Evolutionary conservation across 1,284 basidiomycete species (phyloP), one percentile per base, ranked within the genome.

Genomic region (Ganoderma boninense): DNA sequence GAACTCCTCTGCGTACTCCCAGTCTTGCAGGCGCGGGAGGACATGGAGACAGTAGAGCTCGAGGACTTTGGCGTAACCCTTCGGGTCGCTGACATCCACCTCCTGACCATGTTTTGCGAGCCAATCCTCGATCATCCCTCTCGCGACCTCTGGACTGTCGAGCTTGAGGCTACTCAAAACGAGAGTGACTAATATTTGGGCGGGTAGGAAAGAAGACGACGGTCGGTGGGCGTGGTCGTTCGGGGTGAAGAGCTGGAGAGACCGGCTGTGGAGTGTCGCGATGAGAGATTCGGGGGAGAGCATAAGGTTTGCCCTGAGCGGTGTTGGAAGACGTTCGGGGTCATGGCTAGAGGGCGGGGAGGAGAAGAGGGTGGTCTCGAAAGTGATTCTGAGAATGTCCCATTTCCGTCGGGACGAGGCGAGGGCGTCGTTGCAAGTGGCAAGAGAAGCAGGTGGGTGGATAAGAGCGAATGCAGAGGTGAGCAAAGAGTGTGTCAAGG

Each of bases 331-430:
- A 8, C 79, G 77, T 4, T 84, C 80, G 3, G 78, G 68, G 46
- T 81, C 81, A 23, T 87, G 79, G 0, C 82, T 71, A 1, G 85
- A 79, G 40, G 83, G 81, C 0, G 90, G 88, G 0, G 91, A 85
- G 8, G 87, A 80, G 77, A 91, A 93, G 40, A 93, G 81, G 0
- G 91, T 93, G 0, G 90, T 89, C 78, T 95, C 93, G 70, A 94
- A 86, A 0, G 93, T 95, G 73, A 95, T 90, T 29, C 93, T 87
- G 5, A 95, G 87, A 66, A 95, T 89, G 75, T 95, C 93, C 94
- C 94, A 95, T 82, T 94, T 94, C 65, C 90, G 84, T 20, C 92
- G 86, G 71, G 89, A 84, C 16, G 86, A 83, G 64, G 84, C 79
- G 4, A 92, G 82, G 16, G 80, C 68, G 75, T 91, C 89, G 40